Evolutionary conservation across 2,329 filamentous ascomycete genomes (phyloP).

Genomic region (Neofusicoccum umdonicola): DNA sequence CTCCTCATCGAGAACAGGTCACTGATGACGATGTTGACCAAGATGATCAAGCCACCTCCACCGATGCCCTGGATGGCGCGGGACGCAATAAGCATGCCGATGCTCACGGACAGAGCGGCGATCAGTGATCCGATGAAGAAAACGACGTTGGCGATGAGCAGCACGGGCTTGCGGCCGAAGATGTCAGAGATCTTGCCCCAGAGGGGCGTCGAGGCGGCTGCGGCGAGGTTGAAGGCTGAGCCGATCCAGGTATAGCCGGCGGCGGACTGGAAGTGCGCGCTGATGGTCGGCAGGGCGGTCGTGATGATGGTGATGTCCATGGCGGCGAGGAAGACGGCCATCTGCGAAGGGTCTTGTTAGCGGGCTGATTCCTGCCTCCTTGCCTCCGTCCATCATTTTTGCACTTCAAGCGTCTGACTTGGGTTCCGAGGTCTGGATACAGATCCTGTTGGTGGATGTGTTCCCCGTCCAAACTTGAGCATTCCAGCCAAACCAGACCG

Average conservation of each 20-base stretch:
- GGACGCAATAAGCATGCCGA: conserved; percentile 62
- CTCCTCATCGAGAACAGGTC: conserved; percentile 62
- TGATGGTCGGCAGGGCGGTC: conserved; percentile 61
- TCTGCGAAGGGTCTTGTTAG: conserved; percentile 28
- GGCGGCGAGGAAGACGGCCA: conserved; percentile 60
- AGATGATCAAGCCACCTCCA: conserved; percentile 61
- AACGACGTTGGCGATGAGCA: conserved; percentile 39
- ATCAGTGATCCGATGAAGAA: conserved; percentile 64
- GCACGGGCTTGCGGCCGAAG: conserved; percentile 37
- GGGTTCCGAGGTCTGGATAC: no score
- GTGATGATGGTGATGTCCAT: conserved; percentile 63
- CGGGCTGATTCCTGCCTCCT: background rate
- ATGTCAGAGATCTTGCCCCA: conserved; percentile 43
- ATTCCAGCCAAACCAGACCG: no score
- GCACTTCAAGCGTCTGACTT: no score
- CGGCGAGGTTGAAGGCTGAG: conserved; percentile 38
- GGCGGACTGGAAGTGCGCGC: conserved; percentile 50
- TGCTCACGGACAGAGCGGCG: conserved; percentile 56
- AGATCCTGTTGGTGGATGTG: no score
- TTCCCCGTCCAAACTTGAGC: no score
- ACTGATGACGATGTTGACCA: conserved; percentile 63
- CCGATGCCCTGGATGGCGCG: conserved; percentile 63
- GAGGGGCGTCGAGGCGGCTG: conserved; percentile 39
- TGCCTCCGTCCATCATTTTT: background rate
- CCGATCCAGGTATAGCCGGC: conserved; percentile 56